A percentile compares a stretch with the other conserved stretches of the same genome.
phyloP scores from a whole-genome alignment of 805 yeast genomes.

The Yamadazyma akitaensis region DNA sequence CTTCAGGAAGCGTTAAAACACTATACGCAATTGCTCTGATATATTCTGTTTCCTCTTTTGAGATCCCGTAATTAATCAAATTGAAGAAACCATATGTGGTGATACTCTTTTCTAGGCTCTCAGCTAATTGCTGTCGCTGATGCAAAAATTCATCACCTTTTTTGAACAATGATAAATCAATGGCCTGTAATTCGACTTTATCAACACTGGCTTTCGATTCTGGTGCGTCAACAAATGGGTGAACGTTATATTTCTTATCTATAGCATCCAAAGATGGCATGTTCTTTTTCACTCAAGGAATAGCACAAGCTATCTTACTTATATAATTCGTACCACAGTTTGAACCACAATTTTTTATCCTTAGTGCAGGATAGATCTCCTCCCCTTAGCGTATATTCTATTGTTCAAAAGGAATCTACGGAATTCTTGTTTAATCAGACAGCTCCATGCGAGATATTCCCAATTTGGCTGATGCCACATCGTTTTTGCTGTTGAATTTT shows the following conservation, averaged over 20 bases:
- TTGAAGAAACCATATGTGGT: slow-evolving; percentile 45
- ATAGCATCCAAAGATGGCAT: slow-evolving; percentile 8
- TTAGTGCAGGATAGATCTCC: no score
- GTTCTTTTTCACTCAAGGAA: not conserved
- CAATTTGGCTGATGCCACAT: not conserved
- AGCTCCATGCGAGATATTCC: not conserved
- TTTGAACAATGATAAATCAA: slow-evolving; percentile 33
- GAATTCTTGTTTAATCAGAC: no score
- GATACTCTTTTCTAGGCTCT: slow-evolving; percentile 35
- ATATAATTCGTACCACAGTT: slow-evolving; percentile 2
- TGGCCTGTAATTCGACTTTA: slow-evolving; percentile 25
- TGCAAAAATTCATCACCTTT: slow-evolving; percentile 35
- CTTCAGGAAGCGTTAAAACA: slow-evolving; percentile 24
- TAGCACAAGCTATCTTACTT: not conserved
- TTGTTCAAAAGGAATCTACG: no score
- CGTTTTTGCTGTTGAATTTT: not conserved
- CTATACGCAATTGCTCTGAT: slow-evolving; percentile 24
- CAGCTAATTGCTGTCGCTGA: slow-evolving; percentile 31
- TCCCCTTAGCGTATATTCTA: no score
- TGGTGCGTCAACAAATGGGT: slow-evolving; percentile 22
- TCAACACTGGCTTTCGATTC: slow-evolving; percentile 14
- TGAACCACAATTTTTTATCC: not conserved
- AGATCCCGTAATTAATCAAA: slow-evolving; percentile 25
- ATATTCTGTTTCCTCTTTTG: slow-evolving; percentile 17
- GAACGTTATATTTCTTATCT: slow-evolving; percentile 21